Percentiles rank a stretch among this genome's conserved stretches.
Evolutionary conservation across 371 early-diverging fungal genomes (phyloP).

Genomic region (Umbelopsis sp.): DNA sequence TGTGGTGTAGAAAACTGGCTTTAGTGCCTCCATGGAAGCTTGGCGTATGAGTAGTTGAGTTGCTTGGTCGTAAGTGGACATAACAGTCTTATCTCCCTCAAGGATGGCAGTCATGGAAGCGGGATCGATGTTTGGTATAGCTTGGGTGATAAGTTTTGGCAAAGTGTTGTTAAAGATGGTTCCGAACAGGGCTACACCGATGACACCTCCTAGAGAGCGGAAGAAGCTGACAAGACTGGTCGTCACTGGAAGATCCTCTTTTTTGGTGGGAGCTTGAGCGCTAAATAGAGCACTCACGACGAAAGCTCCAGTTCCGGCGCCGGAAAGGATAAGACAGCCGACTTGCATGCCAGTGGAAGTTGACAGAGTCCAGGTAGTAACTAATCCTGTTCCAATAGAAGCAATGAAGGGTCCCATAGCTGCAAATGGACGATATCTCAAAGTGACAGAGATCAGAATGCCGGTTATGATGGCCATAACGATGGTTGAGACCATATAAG

Average conservation of each 20-base stretch:
- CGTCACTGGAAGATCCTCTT: slow-evolving; percentile 30
- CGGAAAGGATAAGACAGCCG: slow-evolving; percentile 49
- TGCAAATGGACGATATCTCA: slow-evolving; percentile 39
- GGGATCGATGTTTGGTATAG: background rate
- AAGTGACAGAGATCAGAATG: slow-evolving; percentile 39
- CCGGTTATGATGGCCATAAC: slow-evolving; percentile 36
- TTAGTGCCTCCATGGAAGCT: background rate
- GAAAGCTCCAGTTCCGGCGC: slow-evolving; percentile 50
- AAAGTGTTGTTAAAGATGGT: slow-evolving; percentile 4
- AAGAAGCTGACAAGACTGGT: slow-evolving; percentile 32
- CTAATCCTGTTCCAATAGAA: slow-evolving; percentile 47
- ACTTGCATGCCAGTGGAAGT: slow-evolving; percentile 41
- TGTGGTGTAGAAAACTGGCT: background rate
- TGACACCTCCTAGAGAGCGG: background rate
- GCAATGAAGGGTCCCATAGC: slow-evolving; percentile 49
- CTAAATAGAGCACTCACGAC: slow-evolving; percentile 48
- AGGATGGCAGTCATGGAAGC: too few relatives aligned
- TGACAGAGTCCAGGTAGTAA: slow-evolving; percentile 37
- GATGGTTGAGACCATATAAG: slow-evolving; percentile 53
- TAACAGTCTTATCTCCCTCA: too few relatives aligned
- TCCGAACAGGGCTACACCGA: background rate
- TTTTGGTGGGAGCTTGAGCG: slow-evolving; percentile 46
- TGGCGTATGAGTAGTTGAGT: background rate
- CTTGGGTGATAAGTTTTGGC: background rate
- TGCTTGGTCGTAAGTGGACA: too few relatives aligned